phyloP scores from a whole-genome alignment of 441 rosid species.

The Pelargonium fulgidum region DNA sequence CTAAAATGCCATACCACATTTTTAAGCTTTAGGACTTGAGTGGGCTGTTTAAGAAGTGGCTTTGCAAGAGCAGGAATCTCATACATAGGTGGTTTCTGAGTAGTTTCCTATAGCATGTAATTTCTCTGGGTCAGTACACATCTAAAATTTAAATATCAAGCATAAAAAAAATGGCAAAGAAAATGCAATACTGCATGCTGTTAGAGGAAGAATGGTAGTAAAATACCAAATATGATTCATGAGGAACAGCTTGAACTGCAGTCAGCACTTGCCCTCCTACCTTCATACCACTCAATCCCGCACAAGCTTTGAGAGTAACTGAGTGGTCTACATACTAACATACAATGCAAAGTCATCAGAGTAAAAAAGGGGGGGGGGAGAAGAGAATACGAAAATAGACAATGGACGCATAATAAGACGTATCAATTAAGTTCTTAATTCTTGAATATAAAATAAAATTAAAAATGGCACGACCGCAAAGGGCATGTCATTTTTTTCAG shows the following conservation, averaged over 20 bases:
- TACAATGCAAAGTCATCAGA: slow-evolving; percentile 11
- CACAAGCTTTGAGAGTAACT: slow-evolving; percentile 71
- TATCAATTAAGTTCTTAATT: background rate
- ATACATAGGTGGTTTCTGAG: slow-evolving; percentile 37
- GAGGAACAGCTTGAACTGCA: slow-evolving; percentile 60
- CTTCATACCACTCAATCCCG: slow-evolving; percentile 85
- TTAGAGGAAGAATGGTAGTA: slow-evolving; percentile 7
- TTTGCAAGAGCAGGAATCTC: slow-evolving; percentile 66
- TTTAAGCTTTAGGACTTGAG: slow-evolving; percentile 63
- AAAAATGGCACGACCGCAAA: background rate
- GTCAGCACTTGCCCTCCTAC: slow-evolving; percentile 76
- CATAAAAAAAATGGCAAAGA: background rate
- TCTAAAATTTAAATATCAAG: slow-evolving; percentile 8
- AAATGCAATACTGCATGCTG: background rate
- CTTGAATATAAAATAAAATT: too few relatives aligned
- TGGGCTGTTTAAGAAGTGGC: slow-evolving; percentile 77
- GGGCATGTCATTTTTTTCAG: background rate
- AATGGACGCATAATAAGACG: slow-evolving; percentile 2
- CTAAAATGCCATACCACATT: slow-evolving; percentile 57
- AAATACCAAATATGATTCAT: slow-evolving; percentile 44
- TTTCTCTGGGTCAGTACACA: slow-evolving; percentile 27
- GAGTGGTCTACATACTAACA: slow-evolving; percentile 72
- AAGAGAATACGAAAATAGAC: background rate
- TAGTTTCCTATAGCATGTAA: slow-evolving; percentile 37
- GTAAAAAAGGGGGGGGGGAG: background rate